These are phyloP conservation scores for Solanum chaucha DNA, from an alignment of 257 asterid species.

Conservation along the genomic window DNA sequence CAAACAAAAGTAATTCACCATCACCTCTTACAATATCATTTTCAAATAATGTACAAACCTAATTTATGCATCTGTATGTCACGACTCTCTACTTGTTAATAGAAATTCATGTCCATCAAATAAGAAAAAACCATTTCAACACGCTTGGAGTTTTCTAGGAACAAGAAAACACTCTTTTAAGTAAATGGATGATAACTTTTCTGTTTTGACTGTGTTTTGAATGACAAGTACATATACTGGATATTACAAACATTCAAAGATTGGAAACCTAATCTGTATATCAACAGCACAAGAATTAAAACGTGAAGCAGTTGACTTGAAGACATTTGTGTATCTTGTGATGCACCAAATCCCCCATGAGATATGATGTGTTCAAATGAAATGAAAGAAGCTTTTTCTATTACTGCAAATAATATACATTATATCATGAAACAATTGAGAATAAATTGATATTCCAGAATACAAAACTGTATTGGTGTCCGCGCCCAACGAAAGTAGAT, in stretches of 20 bases:
- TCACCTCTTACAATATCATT: neutral
- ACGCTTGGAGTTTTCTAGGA: neutral
- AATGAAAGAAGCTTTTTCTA: neutral
- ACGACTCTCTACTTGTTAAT: neutral
- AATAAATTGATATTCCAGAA: constrained; percentile 3
- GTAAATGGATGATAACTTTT: neutral
- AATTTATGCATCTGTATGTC: neutral
- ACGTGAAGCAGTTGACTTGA: neutral
- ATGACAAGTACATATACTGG: neutral
- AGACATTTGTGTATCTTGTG: neutral
- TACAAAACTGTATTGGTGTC: constrained; percentile 9
- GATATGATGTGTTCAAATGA: neutral
- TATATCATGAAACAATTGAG: constrained; percentile 6
- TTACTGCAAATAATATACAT: constrained; percentile 6
- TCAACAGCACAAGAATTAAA: neutral
- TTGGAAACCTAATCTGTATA: neutral
- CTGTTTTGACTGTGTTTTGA: neutral
- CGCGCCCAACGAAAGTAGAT: neutral
- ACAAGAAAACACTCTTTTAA: neutral
- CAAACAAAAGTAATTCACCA: neutral
- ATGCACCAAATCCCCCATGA: neutral
- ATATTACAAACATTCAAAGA: neutral
- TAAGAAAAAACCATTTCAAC: neutral
- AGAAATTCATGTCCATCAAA: neutral
- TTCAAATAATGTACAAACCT: neutral